Base-by-base conservation (phyloP, 305 asterid species). In the Ajuga reptans region DNA sequence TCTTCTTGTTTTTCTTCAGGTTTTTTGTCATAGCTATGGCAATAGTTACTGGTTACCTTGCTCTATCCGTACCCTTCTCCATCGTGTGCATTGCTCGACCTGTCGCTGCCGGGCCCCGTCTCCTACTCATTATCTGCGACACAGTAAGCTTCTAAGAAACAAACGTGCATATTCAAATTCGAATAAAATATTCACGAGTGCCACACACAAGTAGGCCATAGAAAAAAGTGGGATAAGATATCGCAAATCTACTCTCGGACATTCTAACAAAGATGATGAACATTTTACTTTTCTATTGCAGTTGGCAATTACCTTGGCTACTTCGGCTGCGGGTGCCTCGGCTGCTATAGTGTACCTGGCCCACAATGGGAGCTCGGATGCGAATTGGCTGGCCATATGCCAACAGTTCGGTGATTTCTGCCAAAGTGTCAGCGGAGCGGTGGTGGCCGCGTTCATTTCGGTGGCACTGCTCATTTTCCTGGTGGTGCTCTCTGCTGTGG, bases 261-360 rank as follows among this genome's bases (percentile, higher is more conserved):
- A 31, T 31, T 31, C 36, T 27, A 3, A 54, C 15, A 24, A 6
- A 29, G 42, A 55, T 29, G n/a, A 8, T 60, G 14, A 11, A 42
- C 12, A 42, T 43, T 21, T 21, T 21, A 21, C 24, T 9, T 6
- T 34, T 18, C 39, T 8, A 39, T 27, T 69, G 80, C 80, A 88
- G 96, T 75, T 85, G 69, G 45, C 80, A 0, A 55, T 82, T 70
- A 74, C 84, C 6, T 61, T 86, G 73, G 81, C 91, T 4, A 85
- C 90, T 9, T 70, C 94, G 0, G 88, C 94, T 0, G 85, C 84
- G 1, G 83, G 77, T 4, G 78, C 94, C 9, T 62, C 91, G 1
- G 81, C 91, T n/a, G 94, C 94, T 58, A 82, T 86, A 45, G 91
- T 80, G 11, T 89, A 85, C 84, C 78, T 89, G 69, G 91, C 96